Evolutionary conservation across 768 basidiomycete genomes (phyloP).

Genomic region (Serendipita sp.): DNA sequence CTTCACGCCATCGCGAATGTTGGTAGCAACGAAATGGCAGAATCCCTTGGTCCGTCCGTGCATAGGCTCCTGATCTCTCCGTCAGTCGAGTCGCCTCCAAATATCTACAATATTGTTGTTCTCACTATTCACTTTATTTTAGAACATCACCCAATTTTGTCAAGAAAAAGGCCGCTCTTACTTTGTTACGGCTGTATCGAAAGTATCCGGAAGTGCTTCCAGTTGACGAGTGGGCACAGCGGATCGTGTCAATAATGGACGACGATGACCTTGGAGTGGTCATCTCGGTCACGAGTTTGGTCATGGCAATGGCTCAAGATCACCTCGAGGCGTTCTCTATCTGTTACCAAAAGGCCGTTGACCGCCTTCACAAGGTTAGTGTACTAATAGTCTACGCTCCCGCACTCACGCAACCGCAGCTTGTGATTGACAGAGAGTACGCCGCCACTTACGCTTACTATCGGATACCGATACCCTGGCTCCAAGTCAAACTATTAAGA

Average conservation of each 20-base stretch:
- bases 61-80: constrained; percentile 89
- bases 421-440: constrained; percentile 85
- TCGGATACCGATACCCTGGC: constrained; percentile 93
- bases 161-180: constrained; percentile 96
- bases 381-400: constrained; percentile 12
- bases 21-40: constrained; percentile 96
- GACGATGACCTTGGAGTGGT: constrained; percentile 88
- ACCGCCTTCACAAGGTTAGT: constrained; percentile 64
- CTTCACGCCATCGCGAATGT: constrained; percentile 97
- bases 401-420: constrained; percentile 26
- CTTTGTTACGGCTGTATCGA: constrained; percentile 79
- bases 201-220: constrained; percentile 93
- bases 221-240: constrained; percentile 86
- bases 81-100: constrained; percentile 28
- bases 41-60: constrained; percentile 83
- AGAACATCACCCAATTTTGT: constrained; percentile 93
- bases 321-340: constrained; percentile 79
- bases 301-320: constrained; percentile 90
- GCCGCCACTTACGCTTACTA: constrained; percentile 87
- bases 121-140: constrained; percentile 1
- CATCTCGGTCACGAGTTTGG: constrained; percentile 80
- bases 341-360: constrained; percentile 89
- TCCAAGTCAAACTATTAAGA: constrained; percentile 89
- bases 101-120: constrained; percentile 18
- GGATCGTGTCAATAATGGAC: constrained; percentile 92